phyloP scores from a whole-genome alignment of 169 alveolate genomes.

The Eimeria acervulina region DNA sequence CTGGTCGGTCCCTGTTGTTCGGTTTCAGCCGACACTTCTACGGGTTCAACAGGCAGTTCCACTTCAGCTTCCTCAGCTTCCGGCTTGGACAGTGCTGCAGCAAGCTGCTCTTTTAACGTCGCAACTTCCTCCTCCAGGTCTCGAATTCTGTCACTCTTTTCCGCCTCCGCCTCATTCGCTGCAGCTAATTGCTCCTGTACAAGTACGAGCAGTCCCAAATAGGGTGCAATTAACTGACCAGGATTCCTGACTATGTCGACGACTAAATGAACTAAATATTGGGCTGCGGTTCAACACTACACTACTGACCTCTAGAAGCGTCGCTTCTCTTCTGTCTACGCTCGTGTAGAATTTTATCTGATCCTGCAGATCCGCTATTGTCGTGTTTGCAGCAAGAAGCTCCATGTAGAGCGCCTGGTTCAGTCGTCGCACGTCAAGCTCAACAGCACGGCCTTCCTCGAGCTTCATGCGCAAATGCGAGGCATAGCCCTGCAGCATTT shows the following conservation, averaged over 20 bases:
- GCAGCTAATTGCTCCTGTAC: slow-evolving; percentile 68
- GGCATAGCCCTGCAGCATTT: slow-evolving; percentile 87
- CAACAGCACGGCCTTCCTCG: slow-evolving; percentile 89
- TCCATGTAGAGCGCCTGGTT: slow-evolving; percentile 87
- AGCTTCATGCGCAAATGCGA: slow-evolving; percentile 84
- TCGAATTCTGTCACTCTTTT: slow-evolving; percentile 64
- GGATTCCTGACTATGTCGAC: slow-evolving; percentile 66
- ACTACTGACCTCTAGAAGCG: slow-evolving; percentile 51
- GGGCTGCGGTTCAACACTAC: not conserved
- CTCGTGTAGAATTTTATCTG: slow-evolving; percentile 67
- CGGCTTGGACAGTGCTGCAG: slow-evolving; percentile 25
- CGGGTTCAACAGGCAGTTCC: slow-evolving; percentile 22
- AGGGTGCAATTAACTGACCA: slow-evolving; percentile 31
- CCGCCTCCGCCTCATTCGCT: slow-evolving; percentile 64
- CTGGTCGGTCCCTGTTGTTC: slow-evolving; percentile 8
- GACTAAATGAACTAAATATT: slow-evolving; percentile 43
- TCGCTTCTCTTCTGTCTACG: slow-evolving; percentile 66
- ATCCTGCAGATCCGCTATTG: slow-evolving; percentile 67
- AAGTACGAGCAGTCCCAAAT: not conserved
- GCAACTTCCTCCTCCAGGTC: slow-evolving; percentile 55
- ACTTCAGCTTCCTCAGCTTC: slow-evolving; percentile 50
- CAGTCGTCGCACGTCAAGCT: slow-evolving; percentile 86
- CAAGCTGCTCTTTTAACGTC: slow-evolving; percentile 36
- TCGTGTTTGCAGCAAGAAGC: slow-evolving; percentile 85
- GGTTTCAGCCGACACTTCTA: slow-evolving; percentile 35